A percentile compares a stretch with the other conserved stretches of the same genome.
Conservation (phyloP, 2,329 filamentous ascomycete species). For the Ophiocordyceps australis region DNA sequence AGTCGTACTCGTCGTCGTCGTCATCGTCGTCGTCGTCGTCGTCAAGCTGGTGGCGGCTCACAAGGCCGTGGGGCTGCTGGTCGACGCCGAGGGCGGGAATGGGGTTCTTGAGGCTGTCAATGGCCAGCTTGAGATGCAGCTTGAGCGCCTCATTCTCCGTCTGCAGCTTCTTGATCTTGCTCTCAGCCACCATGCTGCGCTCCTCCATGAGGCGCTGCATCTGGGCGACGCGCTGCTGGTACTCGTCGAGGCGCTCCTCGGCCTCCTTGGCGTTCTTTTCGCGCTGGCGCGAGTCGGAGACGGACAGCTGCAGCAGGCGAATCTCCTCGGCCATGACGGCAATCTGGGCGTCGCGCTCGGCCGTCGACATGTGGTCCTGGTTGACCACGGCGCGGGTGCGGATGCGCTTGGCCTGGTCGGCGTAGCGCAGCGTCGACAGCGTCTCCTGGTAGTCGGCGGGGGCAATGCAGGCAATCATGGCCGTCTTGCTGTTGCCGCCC, state of each 20-base stretch:
- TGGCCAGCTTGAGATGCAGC: conserved; percentile 71
- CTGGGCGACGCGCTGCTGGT: conserved; percentile 72
- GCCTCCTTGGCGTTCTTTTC: conserved; percentile 64
- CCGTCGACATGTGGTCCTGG: conserved; percentile 82
- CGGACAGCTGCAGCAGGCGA: conserved; percentile 60
- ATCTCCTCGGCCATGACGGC: conserved; percentile 92
- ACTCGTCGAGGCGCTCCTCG: conserved; percentile 80
- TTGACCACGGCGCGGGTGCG: conserved; percentile 89
- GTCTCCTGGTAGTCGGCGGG: conserved; percentile 96
- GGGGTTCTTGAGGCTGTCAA: conserved; percentile 78
- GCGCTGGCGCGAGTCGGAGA: conserved; percentile 43
- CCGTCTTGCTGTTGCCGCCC: conserved; percentile 93
- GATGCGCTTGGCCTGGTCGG: conserved; percentile 94
- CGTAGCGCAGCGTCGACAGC: conserved; percentile 85
- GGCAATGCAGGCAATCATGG: conserved; percentile 96
- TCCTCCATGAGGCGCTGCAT: conserved; percentile 98
- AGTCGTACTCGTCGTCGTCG: conserved; percentile 37
- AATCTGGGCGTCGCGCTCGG: conserved; percentile 89
- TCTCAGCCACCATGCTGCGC: conserved; percentile 72
- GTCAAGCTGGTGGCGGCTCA: conserved; percentile 1
- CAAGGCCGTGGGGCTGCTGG: conserved; percentile 14
- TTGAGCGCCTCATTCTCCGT: conserved; percentile 77
- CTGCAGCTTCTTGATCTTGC: conserved; percentile 79
- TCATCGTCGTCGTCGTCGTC: conserved; percentile 35
- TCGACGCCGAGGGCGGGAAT: conserved; percentile 44